Evolutionary conservation across 208 protist genomes (phyloP).

Genomic region (Angomonas ambiguus): DNA sequence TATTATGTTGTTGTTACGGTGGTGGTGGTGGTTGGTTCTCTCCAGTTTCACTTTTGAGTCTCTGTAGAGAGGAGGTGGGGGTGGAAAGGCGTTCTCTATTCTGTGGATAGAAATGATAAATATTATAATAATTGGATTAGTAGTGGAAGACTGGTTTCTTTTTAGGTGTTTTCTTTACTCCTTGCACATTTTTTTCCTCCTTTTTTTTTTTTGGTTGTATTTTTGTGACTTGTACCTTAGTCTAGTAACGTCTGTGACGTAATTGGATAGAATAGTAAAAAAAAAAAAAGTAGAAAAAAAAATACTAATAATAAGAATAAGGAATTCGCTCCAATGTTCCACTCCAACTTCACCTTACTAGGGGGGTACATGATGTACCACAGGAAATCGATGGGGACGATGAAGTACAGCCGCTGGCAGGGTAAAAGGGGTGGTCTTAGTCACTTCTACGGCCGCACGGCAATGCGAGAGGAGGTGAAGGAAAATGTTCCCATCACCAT

Average conservation of each 20-base stretch:
- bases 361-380: slow-evolving; percentile 90
- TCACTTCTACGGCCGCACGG: slow-evolving; percentile 85
- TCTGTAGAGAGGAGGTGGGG: too few species aligned
- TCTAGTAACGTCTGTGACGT: too few species aligned
- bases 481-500: slow-evolving; percentile 64
- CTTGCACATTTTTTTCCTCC: not conserved
- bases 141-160: not conserved
- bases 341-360: slow-evolving; percentile 44
- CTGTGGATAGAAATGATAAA: too few species aligned
- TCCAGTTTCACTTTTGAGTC: too few species aligned
- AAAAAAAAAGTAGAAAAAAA: not conserved
- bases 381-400: slow-evolving; percentile 77
- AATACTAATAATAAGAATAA: not conserved
- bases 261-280: not conserved
- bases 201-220: not conserved
- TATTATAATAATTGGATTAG: slow-evolving; percentile 10
- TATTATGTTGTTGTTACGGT: slow-evolving; percentile 5
- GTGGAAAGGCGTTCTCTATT: too few species aligned
- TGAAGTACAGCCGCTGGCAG: slow-evolving; percentile 84
- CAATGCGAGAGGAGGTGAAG: slow-evolving; percentile 76
- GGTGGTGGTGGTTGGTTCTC: too few species aligned
- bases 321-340: not conserved
- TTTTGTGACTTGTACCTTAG: too few species aligned
- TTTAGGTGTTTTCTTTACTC: not conserved
- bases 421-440: slow-evolving; percentile 69